Conservation (phyloP, 352 stramenopile genomes). For the Elongisporangium anandrum region DNA sequence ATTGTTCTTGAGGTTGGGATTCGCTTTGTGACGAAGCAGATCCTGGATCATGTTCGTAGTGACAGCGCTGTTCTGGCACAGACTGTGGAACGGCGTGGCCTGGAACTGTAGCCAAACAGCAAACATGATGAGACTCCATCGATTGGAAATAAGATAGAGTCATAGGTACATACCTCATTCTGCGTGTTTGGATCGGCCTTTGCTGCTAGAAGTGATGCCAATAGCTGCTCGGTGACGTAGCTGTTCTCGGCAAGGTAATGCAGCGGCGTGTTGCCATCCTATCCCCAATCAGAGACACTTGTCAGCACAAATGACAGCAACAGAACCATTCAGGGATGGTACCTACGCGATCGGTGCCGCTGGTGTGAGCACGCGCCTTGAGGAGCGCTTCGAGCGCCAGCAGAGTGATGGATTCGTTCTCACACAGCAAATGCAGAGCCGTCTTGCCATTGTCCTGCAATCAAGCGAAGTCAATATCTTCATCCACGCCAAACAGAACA, state of each 20-base stretch:
- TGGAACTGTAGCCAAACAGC: constrained; percentile 67
- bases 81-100: constrained; percentile 64
- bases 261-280: constrained; percentile 64
- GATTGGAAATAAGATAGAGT: constrained; percentile 1
- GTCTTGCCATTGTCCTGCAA: constrained; percentile 45
- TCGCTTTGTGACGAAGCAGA: constrained; percentile 52
- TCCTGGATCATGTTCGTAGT: constrained; percentile 32
- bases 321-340: background rate
- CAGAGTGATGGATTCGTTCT: constrained; percentile 50
- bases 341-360: constrained; percentile 41
- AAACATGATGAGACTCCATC: constrained; percentile 4
- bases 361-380: constrained; percentile 28
- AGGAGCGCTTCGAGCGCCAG: constrained; percentile 36
- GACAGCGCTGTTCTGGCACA: constrained; percentile 61
- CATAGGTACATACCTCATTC: constrained; percentile 41
- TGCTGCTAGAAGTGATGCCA: constrained; percentile 34
- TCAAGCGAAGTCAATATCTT: background rate
- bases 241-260: constrained; percentile 61
- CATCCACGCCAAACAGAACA: background rate
- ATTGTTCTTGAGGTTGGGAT: constrained; percentile 76
- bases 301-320: background rate
- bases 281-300: background rate
- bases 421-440: constrained; percentile 68
- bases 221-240: constrained; percentile 23
- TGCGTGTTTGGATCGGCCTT: constrained; percentile 54